Evolutionary conservation across 164 flowering plant genomes (phyloP).

Genomic region (Aristolochia fimbriata): DNA sequence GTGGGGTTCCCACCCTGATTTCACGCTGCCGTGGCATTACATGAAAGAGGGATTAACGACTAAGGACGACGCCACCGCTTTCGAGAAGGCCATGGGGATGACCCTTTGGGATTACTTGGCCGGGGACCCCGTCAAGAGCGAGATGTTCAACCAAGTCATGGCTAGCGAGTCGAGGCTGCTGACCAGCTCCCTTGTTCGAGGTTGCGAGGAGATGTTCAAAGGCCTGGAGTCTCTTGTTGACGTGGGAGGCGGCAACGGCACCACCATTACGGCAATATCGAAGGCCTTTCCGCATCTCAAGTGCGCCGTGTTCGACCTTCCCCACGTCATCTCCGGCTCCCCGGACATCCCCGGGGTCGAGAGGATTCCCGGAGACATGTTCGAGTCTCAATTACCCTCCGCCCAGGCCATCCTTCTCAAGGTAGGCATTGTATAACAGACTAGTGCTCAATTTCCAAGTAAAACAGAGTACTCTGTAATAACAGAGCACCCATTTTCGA

Average conservation of each 20-base stretch:
- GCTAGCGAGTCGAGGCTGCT: slow-evolving; percentile 15
- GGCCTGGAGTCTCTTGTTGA: slow-evolving; percentile 18
- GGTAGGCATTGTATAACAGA: too few species aligned
- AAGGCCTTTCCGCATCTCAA: slow-evolving; percentile 5
- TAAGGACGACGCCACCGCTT: slow-evolving; percentile 9
- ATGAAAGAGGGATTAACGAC: not conserved
- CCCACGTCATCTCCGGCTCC: slow-evolving; percentile 16
- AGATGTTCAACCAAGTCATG: slow-evolving; percentile 27
- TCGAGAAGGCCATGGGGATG: slow-evolving; percentile 23
- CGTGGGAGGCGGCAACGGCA: slow-evolving; percentile 27
- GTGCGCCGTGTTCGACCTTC: slow-evolving; percentile 19
- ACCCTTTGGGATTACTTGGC: slow-evolving; percentile 19
- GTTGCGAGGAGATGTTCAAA: slow-evolving; percentile 9
- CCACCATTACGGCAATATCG: slow-evolving; percentile 12
- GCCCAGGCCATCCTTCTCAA: not conserved
- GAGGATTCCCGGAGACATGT: slow-evolving; percentile 14
- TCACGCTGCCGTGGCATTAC: not conserved
- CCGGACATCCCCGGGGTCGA: slow-evolving; percentile 7
- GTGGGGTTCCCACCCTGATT: not conserved
- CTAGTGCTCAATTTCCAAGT: too few species aligned
- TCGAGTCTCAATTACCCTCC: slow-evolving; percentile 9
- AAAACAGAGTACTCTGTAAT: too few species aligned
- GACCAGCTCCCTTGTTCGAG: slow-evolving; percentile 6
- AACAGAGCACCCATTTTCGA: too few species aligned
- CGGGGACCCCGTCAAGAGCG: slow-evolving; percentile 12